These are phyloP conservation scores for Mycena haematopus DNA, from an alignment of 768 basidiomycete species.

Conservation along the genomic window DNA sequence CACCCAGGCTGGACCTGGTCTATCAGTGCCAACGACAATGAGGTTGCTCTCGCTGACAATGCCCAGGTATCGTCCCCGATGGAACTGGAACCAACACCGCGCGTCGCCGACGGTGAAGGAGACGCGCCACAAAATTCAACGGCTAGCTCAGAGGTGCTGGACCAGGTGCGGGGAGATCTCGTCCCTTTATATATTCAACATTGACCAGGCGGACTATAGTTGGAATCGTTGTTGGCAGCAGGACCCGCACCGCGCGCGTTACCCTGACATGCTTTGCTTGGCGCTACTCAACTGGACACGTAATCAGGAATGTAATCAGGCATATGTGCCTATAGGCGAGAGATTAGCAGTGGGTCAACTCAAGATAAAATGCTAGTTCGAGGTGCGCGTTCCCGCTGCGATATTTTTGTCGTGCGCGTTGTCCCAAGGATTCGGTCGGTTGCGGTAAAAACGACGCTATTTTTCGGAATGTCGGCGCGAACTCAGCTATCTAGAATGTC, in stretches of 20 bases:
- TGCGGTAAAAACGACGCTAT: too few relatives aligned
- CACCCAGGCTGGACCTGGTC: not conserved
- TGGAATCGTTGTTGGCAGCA: constrained; percentile 16
- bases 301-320: not conserved
- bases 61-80: constrained; percentile 12
- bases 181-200: not conserved
- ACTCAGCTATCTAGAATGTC: too few relatives aligned
- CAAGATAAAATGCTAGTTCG: not conserved
- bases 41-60: not conserved
- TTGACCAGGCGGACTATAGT: not conserved
- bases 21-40: not conserved
- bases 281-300: not conserved
- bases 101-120: not conserved
- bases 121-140: constrained; percentile 1
- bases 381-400: not conserved
- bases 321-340: not conserved
- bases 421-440: too few relatives aligned
- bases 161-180: constrained; percentile 3
- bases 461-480: too few relatives aligned
- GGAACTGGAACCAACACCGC: constrained; percentile 10
- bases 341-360: too few relatives aligned
- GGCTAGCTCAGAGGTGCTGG: constrained; percentile 12
- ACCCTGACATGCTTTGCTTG: not conserved
- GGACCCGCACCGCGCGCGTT: constrained; percentile 5
- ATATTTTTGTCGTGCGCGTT: too few relatives aligned